phyloP scores from a whole-genome alignment of 768 basidiomycete species.

The Boletus reticuloceps region DNA sequence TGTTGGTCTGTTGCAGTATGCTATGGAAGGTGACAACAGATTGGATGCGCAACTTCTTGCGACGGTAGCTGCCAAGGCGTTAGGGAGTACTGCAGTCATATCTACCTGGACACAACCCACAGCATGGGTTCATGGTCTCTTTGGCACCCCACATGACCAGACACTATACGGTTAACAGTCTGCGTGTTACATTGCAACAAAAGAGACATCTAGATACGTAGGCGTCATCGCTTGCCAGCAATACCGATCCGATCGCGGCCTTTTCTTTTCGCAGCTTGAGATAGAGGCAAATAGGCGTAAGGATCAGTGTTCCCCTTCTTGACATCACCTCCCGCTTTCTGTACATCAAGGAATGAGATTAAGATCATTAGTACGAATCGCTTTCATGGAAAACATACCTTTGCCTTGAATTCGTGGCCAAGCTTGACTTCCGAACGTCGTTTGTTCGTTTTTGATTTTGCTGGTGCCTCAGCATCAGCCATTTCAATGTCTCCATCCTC shows the following conservation, averaged over 20 bases:
- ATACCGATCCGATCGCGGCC: slow-evolving; percentile 54
- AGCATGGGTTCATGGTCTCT: slow-evolving; percentile 60
- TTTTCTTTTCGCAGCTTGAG: slow-evolving; percentile 72
- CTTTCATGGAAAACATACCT: slow-evolving; percentile 50
- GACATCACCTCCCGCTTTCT: slow-evolving; percentile 95
- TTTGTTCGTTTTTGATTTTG: slow-evolving; percentile 45
- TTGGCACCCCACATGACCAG: slow-evolving; percentile 72
- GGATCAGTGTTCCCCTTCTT: slow-evolving; percentile 87
- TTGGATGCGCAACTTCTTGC: slow-evolving; percentile 66
- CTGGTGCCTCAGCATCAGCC: slow-evolving; percentile 60
- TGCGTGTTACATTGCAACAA: background rate
- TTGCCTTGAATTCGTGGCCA: slow-evolving; percentile 94
- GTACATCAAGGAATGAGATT: slow-evolving; percentile 8
- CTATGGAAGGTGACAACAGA: slow-evolving; percentile 80
- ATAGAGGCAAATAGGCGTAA: slow-evolving; percentile 86
- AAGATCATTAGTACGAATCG: background rate
- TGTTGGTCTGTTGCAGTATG: slow-evolving; percentile 67
- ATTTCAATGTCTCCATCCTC: slow-evolving; percentile 69
- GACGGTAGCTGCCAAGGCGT: slow-evolving; percentile 45
- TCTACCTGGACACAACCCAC: slow-evolving; percentile 57
- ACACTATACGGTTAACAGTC: slow-evolving; percentile 59
- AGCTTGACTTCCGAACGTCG: slow-evolving; percentile 53
- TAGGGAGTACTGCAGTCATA: slow-evolving; percentile 36
- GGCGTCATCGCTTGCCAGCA: slow-evolving; percentile 53
- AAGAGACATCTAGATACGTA: background rate